Conservation (phyloP, 2,329 filamentous ascomycete species). For the Meredithiella fracta region DNA sequence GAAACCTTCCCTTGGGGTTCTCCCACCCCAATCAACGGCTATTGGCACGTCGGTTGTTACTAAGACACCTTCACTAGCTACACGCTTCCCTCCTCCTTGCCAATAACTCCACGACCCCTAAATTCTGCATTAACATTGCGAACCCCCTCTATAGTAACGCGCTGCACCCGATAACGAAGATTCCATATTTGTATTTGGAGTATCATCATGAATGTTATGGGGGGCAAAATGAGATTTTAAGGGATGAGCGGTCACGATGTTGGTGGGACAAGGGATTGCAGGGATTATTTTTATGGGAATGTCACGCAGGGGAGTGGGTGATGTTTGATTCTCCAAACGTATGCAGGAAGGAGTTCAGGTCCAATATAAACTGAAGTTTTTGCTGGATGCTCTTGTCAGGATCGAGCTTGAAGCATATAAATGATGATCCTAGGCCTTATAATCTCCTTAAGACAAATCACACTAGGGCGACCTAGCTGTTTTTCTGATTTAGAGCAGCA, state of each 20-base stretch:
- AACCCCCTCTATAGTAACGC: constrained; percentile 17
- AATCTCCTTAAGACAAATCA: no score
- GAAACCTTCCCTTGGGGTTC: constrained; percentile 10
- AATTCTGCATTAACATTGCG: no score
- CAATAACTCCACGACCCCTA: no score
- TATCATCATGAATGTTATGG: constrained; percentile 23
- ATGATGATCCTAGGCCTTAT: no score
- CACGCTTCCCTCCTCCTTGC: no score
- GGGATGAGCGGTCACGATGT: constrained; percentile 17
- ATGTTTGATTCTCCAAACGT: no score
- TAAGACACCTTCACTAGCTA: constrained; percentile 17
- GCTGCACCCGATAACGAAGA: constrained; percentile 18
- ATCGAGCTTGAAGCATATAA: no score
- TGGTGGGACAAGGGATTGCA: constrained; percentile 21
- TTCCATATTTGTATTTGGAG: constrained; percentile 20
- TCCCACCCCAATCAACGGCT: constrained; percentile 18
- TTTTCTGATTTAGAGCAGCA: no score
- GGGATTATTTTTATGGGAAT: constrained; percentile 18
- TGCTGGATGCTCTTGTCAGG: no score
- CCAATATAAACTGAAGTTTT: no score
- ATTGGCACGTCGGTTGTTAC: constrained; percentile 21
- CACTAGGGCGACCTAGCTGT: no score
- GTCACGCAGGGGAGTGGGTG: constrained; percentile 10
- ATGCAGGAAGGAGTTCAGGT: no score
- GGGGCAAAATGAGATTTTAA: constrained; percentile 17